Percentiles rank a stretch among this genome's conserved stretches.
phyloP scores from a whole-genome alignment of 305 asterid species.

The Stenogyne calaminthoides region DNA sequence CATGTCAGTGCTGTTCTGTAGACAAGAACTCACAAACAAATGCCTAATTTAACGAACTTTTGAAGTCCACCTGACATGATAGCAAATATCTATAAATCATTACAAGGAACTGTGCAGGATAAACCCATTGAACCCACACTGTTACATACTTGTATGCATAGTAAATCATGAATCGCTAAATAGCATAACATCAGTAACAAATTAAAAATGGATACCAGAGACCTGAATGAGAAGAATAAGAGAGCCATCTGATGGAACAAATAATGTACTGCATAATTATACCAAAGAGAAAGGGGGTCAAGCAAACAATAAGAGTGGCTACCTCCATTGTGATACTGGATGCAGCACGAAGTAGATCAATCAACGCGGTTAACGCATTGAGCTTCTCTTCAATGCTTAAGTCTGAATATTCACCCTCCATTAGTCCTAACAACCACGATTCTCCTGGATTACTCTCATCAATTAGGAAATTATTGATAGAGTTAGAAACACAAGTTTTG shows the following conservation, averaged over 20 bases:
- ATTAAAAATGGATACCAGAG: neutral
- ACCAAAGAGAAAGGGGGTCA: conserved; percentile 8
- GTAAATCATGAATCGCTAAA: conserved; percentile 16
- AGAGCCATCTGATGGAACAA: neutral
- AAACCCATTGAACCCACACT: conserved; percentile 1
- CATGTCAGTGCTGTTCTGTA: neutral
- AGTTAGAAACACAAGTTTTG: conserved; percentile 38
- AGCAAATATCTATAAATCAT: neutral
- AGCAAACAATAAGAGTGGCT: conserved; percentile 26
- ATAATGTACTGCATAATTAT: conserved; percentile 1
- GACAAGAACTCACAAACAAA: conserved; percentile 2
- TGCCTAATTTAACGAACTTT: neutral
- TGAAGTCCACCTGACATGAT: neutral
- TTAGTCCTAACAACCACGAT: conserved; percentile 84
- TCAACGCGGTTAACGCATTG: conserved; percentile 61
- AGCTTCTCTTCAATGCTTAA: conserved; percentile 89
- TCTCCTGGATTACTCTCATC: conserved; percentile 98
- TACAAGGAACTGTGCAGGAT: conserved; percentile 1
- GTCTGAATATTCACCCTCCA: conserved; percentile 97
- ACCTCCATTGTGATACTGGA: conserved; percentile 84
- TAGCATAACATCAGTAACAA: conserved; percentile 18
- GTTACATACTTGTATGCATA: conserved; percentile 1
- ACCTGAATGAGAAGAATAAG: conserved; percentile 7
- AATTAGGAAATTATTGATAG: conserved; percentile 43
- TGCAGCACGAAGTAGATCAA: conserved; percentile 83